A percentile compares a stretch with the other conserved stretches of the same genome.
Conservation (phyloP, 371 early-diverging fungal species). For the Mucor ambiguus region DNA sequence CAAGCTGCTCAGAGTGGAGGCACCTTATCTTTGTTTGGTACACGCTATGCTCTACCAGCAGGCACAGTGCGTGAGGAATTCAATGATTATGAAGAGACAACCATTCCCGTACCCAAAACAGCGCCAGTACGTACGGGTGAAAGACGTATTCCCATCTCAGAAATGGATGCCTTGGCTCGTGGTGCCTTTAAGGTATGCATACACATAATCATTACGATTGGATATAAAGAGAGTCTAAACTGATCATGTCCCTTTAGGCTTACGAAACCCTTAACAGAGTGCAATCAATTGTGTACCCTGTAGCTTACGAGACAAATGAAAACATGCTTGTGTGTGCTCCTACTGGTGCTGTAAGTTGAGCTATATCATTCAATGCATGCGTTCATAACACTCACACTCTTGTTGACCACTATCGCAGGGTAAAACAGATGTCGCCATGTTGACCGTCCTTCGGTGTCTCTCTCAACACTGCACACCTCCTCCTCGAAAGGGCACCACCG, state of each 20-base stretch:
- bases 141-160: conserved; percentile 58
- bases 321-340: conserved; percentile 99
- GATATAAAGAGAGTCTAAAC: not conserved
- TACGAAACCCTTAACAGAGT: conserved; percentile 91
- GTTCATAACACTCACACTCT: no score
- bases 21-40: conserved; percentile 63
- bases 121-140: conserved; percentile 65
- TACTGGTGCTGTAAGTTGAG: conserved; percentile 89
- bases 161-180: conserved; percentile 75
- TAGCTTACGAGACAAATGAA: conserved; percentile 92
- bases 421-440: conserved; percentile 99
- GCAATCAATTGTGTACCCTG: conserved; percentile 94
- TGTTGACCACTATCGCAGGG: conserved; percentile 50
- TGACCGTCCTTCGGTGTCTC: conserved; percentile 84
- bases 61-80: conserved; percentile 69
- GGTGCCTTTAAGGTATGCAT: conserved; percentile 70
- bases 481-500: conserved; percentile 43
- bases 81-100: conserved; percentile 81
- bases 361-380: no score
- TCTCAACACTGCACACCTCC: conserved; percentile 65
- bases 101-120: conserved; percentile 69
- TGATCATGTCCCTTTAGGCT: conserved; percentile 35
- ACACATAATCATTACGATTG: not conserved
- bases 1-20: conserved; percentile 56
- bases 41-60: conserved; percentile 69